These are phyloP conservation scores for Globisporangium nunn DNA, from an alignment of 352 stramenopile genomes.

Conservation along the genomic window DNA sequence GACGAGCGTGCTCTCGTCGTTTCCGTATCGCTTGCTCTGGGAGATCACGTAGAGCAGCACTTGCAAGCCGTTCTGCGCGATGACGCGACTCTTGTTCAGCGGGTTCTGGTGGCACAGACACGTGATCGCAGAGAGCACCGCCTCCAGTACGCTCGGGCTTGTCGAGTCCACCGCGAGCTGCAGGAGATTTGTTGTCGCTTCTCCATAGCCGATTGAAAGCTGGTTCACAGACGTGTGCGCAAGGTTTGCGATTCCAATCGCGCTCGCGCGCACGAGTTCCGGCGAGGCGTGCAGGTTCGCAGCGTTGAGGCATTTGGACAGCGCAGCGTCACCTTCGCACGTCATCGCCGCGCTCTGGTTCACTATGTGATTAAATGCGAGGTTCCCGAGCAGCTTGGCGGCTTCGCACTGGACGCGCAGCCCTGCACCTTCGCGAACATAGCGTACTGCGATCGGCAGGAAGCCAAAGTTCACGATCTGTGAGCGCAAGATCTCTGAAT, in stretches of 20 bases:
- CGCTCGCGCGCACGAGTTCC: constrained; percentile 35
- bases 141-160: constrained; percentile 33
- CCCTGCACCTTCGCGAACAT: constrained; percentile 34
- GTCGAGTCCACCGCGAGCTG: constrained; percentile 56
- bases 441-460: constrained; percentile 36
- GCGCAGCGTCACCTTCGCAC: constrained; percentile 38
- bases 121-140: constrained; percentile 33
- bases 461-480: constrained; percentile 58
- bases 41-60: constrained; percentile 57
- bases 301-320: constrained; percentile 22
- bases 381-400: constrained; percentile 58
- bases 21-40: constrained; percentile 24
- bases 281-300: constrained; percentile 25
- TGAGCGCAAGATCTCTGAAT: constrained; percentile 66
- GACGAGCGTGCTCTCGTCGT: constrained; percentile 31
- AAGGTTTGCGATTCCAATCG: constrained; percentile 54
- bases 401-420: constrained; percentile 38
- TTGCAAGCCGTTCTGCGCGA: constrained; percentile 59
- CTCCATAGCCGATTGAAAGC: constrained; percentile 68
- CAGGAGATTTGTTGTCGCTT: constrained; percentile 48
- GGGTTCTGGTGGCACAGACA: constrained; percentile 56
- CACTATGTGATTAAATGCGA: constrained; percentile 57
- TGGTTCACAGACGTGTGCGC: constrained; percentile 65
- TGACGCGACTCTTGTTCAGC: constrained; percentile 57
- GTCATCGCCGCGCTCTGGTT: constrained; percentile 68